Percentiles rank a stretch among this genome's conserved stretches.
Evolutionary conservation across 202 grass and related monocot genomes (phyloP).

Genomic region (Brachypodium distachyon): DNA sequence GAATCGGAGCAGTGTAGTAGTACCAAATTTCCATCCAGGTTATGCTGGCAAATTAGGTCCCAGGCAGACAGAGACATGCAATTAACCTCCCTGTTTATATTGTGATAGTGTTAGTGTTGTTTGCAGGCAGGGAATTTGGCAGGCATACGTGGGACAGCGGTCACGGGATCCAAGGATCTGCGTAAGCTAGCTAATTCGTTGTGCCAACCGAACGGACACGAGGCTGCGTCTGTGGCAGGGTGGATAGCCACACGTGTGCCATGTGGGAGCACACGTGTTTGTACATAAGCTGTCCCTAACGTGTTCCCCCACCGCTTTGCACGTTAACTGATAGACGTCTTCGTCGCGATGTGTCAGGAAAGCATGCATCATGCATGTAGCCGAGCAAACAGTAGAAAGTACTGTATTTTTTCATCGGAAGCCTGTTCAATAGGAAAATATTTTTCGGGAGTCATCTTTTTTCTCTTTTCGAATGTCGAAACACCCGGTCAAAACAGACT

Average conservation of each 20-base stretch:
- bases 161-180: conserved; percentile 20
- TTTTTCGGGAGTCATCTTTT: no score
- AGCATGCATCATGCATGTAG: no score
- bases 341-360: background rate
- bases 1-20: background rate
- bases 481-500: no score
- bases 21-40: background rate
- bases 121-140: conserved; percentile 14
- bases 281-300: background rate
- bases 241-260: conserved; percentile 10
- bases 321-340: background rate
- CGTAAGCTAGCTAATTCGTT: background rate
- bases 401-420: no score
- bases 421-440: no score
- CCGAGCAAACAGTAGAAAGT: no score
- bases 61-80: background rate
- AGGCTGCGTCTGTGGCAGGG: background rate
- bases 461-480: no score
- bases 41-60: background rate
- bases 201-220: conserved; percentile 4
- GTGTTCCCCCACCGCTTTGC: background rate
- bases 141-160: background rate
- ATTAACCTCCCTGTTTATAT: background rate
- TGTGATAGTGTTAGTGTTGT: background rate
- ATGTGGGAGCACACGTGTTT: background rate